A percentile compares a stretch with the other conserved stretches of the same genome.
Evolutionary conservation across 495 filamentous ascomycete genomes (phyloP).

Genomic region (Trichoderma reesei): DNA sequence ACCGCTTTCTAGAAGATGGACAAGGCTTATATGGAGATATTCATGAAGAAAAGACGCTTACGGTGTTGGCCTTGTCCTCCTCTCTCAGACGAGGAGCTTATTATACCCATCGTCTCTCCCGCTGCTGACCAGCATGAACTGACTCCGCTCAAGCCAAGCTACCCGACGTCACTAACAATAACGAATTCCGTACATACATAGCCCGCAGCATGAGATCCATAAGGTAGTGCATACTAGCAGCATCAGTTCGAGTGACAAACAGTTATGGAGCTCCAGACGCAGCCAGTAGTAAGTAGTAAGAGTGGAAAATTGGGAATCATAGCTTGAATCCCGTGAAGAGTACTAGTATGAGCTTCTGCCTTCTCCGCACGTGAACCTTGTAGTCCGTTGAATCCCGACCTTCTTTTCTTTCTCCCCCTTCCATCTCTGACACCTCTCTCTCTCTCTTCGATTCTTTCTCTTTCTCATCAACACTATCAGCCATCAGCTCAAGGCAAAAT

Average conservation of each 20-base stretch:
- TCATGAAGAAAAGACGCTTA: too few relatives aligned
- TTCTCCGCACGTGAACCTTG: background rate
- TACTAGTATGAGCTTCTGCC: background rate
- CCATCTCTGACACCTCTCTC: background rate
- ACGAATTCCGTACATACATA: too few relatives aligned
- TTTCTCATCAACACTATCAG: background rate
- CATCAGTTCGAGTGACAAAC: too few relatives aligned
- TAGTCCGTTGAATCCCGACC: too few relatives aligned
- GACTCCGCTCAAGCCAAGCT: background rate
- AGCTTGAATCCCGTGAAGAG: too few relatives aligned
- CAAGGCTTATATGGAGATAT: too few relatives aligned
- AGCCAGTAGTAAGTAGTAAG: background rate
- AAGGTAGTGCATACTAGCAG: too few relatives aligned
- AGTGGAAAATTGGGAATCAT: background rate
- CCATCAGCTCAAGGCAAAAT: conserved; percentile 13
- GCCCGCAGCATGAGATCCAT: too few relatives aligned
- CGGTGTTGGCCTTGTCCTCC: background rate
- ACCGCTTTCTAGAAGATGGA: too few relatives aligned
- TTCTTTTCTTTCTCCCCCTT: background rate
- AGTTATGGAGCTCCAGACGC: background rate
- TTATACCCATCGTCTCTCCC: background rate
- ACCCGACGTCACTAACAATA: background rate
- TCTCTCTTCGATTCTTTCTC: background rate
- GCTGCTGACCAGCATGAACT: background rate
- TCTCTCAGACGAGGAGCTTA: background rate